Percentiles rank a stretch among this genome's conserved stretches.
These are phyloP conservation scores for Alternaria infectoria DNA, from an alignment of 2,329 filamentous ascomycete species.

Conservation along the genomic window DNA sequence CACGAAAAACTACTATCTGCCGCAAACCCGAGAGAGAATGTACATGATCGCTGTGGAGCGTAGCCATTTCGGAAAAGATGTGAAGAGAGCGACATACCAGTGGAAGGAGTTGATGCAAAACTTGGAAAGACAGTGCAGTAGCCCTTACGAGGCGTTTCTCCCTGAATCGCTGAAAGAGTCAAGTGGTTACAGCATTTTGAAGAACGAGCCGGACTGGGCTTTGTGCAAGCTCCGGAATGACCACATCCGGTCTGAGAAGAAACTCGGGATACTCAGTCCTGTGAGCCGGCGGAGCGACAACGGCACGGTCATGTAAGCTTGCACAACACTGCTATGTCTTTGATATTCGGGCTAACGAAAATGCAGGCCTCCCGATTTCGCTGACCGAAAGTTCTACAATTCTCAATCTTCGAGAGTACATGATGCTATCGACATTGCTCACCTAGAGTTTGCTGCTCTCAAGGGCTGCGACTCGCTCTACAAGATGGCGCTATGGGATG, in stretches of 20 bases:
- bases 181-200: slow-evolving; percentile 42
- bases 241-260: slow-evolving; percentile 57
- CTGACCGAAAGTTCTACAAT: slow-evolving; percentile 58
- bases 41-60: slow-evolving; percentile 56
- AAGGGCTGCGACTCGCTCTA: slow-evolving; percentile 63
- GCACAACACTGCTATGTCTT: too few species aligned
- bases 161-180: slow-evolving; percentile 61
- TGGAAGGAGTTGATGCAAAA: slow-evolving; percentile 57
- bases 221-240: slow-evolving; percentile 67
- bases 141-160: slow-evolving; percentile 67
- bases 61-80: slow-evolving; percentile 17
- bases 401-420: slow-evolving; percentile 65
- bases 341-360: too few species aligned
- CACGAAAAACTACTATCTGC: slow-evolving; percentile 74
- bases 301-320: slow-evolving; percentile 51
- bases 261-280: slow-evolving; percentile 62
- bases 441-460: slow-evolving; percentile 55
- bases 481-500: slow-evolving; percentile 63
- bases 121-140: slow-evolving; percentile 66
- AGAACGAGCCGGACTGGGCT: slow-evolving; percentile 57
- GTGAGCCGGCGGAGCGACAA: slow-evolving; percentile 66
- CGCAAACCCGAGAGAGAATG: slow-evolving; percentile 64
- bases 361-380: slow-evolving; percentile 60
- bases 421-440: slow-evolving; percentile 70
- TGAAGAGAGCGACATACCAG: slow-evolving; percentile 14